Base-by-base conservation (phyloP, 163 green algal species). In the Botryococcus braunii region DNA sequence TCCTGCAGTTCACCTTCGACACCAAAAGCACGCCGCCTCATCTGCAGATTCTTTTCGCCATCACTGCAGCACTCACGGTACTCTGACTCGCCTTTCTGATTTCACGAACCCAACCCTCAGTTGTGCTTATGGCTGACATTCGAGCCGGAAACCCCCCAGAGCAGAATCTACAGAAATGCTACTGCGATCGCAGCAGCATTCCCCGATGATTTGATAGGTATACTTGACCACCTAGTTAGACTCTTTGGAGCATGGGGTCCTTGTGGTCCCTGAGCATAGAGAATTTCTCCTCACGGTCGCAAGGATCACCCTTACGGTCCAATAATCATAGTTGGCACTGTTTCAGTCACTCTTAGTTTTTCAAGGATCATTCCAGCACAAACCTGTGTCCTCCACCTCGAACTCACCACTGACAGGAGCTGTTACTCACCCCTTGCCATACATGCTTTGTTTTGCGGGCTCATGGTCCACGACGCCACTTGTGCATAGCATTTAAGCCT, bases 51-150 rank as follows among this genome's bases (percentile, higher is more conserved):
- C 52, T 78, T n/a, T 88, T 85, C 73, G 84, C 71, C 0, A n/a
- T 79, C 35, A 86, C 76, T 37, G 85, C 79, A 46, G 79, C 79
- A 2, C 67, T 89, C 27, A 87, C 82, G 64, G 87, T 83, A 25
- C 39, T 40, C 7, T 7, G 21, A 61, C 46, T 21, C 46, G 46
- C 46, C 13, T 55, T 55, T 21, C 13, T 21, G 17, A 27, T 13
- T 55, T 27, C 21, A 21, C 46, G 13, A 13, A 55, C 46, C 17
- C 46, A 21, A 27, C 21, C 17, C 21, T 13, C 46, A 55, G 13
- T 55, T 55, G 46, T 55, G 46, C 46, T 27, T 55, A 13, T 55
- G 46, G 17, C 46, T 55, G 46, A 55, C 46, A 27, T 27, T 27
- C 46, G 17, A 55, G 46, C 13, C 17, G 46, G 17, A 55, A 13